These are phyloP conservation scores for Posidonia oceanica DNA, from an alignment of 116 monocot species.

Conservation along the genomic window DNA sequence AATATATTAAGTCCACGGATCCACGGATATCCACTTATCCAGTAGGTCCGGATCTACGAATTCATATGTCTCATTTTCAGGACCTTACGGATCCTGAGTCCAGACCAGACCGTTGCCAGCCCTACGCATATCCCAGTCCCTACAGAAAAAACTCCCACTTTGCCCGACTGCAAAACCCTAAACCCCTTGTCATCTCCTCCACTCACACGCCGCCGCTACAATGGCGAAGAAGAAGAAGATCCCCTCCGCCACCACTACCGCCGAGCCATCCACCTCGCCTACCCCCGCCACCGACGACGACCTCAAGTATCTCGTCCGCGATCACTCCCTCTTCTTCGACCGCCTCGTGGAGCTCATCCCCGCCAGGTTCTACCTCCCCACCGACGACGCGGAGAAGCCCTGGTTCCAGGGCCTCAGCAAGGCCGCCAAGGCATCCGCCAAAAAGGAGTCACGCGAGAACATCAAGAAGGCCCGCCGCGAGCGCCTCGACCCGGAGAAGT, in stretches of 20 bases:
- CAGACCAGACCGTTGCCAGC: too few species aligned
- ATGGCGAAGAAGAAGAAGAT: not conserved
- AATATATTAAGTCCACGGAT: too few species aligned
- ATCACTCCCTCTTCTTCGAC: conserved; percentile 61
- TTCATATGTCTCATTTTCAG: too few species aligned
- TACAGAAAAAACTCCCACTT: too few species aligned
- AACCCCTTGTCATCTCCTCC: not conserved
- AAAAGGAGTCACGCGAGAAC: conserved; percentile 57
- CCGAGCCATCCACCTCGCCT: not conserved
- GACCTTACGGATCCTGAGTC: too few species aligned
- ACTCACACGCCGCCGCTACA: too few species aligned
- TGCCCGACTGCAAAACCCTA: not conserved
- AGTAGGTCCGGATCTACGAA: too few species aligned
- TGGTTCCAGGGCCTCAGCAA: conserved; percentile 78
- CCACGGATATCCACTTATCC: too few species aligned
- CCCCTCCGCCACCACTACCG: not conserved
- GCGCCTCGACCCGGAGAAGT: conserved; percentile 44
- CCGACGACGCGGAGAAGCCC: conserved; percentile 39
- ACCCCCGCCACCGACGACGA: not conserved
- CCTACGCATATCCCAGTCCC: too few species aligned
- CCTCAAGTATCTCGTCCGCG: conserved; percentile 34
- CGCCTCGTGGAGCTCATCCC: conserved; percentile 65
- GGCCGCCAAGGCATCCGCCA: conserved; percentile 42
- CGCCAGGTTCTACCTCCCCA: conserved; percentile 59
- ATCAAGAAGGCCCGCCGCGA: conserved; percentile 50